phyloP scores from a whole-genome alignment of 2,329 filamentous ascomycete genomes.

The Decorospora gaudefroyi region DNA sequence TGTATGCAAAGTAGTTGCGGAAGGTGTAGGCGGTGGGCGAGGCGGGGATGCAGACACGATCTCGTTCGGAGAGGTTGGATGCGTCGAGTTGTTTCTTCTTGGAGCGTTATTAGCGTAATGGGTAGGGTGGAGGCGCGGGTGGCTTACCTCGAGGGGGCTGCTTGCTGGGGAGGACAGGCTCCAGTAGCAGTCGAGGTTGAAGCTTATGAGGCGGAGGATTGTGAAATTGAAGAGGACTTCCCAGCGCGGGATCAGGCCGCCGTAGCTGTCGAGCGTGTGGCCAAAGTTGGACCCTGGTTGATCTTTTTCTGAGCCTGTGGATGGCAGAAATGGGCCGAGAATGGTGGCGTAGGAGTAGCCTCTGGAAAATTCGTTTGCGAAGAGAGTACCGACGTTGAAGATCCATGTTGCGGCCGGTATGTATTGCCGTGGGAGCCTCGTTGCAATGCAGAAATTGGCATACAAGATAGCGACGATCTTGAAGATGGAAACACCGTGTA shows the following conservation, averaged over 20 bases:
- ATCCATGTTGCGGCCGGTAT: constrained; percentile 81
- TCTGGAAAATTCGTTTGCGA: constrained; percentile 81
- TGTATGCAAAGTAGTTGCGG: constrained; percentile 86
- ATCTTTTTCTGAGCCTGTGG: constrained; percentile 49
- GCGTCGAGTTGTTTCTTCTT: constrained; percentile 99
- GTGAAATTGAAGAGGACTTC: constrained; percentile 98
- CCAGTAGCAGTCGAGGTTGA: constrained; percentile 98
- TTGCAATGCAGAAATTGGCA: constrained; percentile 80
- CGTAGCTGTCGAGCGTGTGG: constrained; percentile 73
- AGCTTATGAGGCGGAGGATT: constrained; percentile 88
- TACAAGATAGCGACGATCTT: constrained; percentile 83
- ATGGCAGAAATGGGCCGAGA: constrained; percentile 57
- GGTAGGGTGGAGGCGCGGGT: neutral
- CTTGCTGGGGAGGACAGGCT: constrained; percentile 66
- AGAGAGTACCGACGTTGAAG: constrained; percentile 84
- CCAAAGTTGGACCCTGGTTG: constrained; percentile 63
- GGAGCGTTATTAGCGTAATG: constrained; percentile 62
- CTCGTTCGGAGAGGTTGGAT: constrained; percentile 81
- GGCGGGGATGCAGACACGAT: constrained; percentile 79
- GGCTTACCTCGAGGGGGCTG: constrained; percentile 79
- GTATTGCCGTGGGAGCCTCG: constrained; percentile 67
- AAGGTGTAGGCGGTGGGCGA: constrained; percentile 72
- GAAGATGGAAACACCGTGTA: constrained; percentile 83
- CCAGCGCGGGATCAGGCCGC: constrained; percentile 88
- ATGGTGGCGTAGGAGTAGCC: constrained; percentile 76